Evolutionary conservation across 305 asterid genomes (phyloP), one percentile per base, ranked within the genome.

Genomic region (Rubia peregrina): DNA sequence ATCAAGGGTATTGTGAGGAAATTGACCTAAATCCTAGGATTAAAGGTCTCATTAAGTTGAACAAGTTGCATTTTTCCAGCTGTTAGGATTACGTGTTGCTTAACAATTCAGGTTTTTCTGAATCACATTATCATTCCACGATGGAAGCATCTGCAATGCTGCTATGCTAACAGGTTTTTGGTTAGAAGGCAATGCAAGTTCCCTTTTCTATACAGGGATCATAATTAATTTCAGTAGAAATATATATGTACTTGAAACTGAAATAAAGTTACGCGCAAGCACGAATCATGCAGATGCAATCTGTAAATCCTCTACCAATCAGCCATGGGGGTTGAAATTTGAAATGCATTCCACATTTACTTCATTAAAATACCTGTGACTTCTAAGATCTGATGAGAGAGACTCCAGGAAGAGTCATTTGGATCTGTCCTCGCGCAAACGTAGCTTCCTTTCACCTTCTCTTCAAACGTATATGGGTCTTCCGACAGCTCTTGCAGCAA

Each of bases 401-500:
- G 69, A 78, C 70, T 85, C 46, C 82, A 79, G 65, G 12, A 71
- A 72, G 21, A 69, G 74, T 79, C 93, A 75, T 78, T 17, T 64
- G 85, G 85, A 75, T 86, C 83, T 8, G 86, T 73, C 78, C 82
- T 91, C 61, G 82, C 82, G 42, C 92, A 84, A 43, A 87, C 89
- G 69, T 85, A 87, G 78, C 90, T 79, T 74, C 98, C 99, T 13
- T 71, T 73, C 46, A 91, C 89, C 80, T 91, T 95, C 70, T 85
- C 76, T 75, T 82, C 86, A 77, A 90, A 82, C 38, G 83, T 75
- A 70, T 86, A 85, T 11, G 87, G 91, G 69, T 85, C 80, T 82
- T 85, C 76, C 9, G 78, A 74, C 48, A 95, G 79, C 72, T 89
- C 88, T 56, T 69, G 38, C 56, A 95, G 73, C 81, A 95, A 68